Conservation (phyloP, 257 asterid genomes). For the Salvia splendens region DNA sequence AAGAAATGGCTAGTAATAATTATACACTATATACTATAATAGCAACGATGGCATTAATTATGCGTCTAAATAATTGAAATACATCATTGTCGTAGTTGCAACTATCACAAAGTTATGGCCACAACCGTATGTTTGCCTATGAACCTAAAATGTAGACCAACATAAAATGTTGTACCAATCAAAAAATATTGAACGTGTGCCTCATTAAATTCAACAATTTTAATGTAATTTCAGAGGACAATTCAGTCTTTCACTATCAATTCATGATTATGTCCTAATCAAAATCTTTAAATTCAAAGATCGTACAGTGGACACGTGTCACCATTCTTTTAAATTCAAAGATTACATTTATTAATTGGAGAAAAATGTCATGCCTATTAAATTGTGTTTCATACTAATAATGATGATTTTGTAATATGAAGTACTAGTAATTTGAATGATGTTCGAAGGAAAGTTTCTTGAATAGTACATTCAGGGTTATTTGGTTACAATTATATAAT, state of each 20-base stretch:
- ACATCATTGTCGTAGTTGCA: not conserved
- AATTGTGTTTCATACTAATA: no score
- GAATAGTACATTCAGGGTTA: no score
- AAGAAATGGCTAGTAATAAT: not conserved
- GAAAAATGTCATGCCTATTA: no score
- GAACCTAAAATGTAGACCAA: constrained; percentile 29
- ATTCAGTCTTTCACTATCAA: constrained; percentile 31
- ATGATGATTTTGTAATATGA: no score
- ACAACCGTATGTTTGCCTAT: constrained; percentile 19
- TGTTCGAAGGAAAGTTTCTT: no score
- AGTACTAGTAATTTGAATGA: no score
- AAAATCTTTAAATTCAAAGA: not conserved
- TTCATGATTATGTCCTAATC: not conserved
- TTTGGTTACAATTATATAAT: no score
- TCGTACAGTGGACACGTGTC: no score
- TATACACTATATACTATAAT: not conserved
- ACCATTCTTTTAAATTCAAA: no score
- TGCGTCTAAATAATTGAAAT: not conserved
- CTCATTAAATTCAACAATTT: constrained; percentile 40
- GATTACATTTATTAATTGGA: no score
- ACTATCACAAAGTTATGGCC: not conserved
- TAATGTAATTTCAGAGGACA: constrained; percentile 15
- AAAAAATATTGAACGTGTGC: constrained; percentile 53
- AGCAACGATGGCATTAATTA: not conserved
- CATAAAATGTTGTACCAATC: constrained; percentile 24